Base-by-base conservation (phyloP, 169 alveolate species). In the Eimeria sp. region DNA sequence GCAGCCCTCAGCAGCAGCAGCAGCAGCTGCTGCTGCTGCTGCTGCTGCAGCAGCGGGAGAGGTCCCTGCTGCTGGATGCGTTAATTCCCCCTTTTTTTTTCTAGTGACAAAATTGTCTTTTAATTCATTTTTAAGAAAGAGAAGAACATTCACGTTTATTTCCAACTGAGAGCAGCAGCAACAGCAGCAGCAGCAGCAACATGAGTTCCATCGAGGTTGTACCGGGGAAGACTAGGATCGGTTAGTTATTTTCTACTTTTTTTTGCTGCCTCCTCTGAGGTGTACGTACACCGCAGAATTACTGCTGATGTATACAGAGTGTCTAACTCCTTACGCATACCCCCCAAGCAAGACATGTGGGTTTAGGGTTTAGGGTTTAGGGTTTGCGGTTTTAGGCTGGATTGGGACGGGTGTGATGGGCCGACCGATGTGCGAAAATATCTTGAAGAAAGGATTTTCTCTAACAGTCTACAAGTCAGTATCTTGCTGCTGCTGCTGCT, bases 321-420 rank as follows among this genome's bases (percentile, higher is more conserved):
- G 14, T 11, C 76, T 11, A 54, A 54, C 61, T 54, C 61, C 61
- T 14, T 54, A 7, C 61, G 4, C 61, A 11, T 11, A 7, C 61
- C 61, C 16, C 10, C 61, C 10, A 11, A 7, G 10, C 61, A 54
- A 54, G 61, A 54, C 61, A 54, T 54, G 61, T 1, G 61, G 61
- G 61, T 54, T 54, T 54, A 54, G 61, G 61, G 61, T 54, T 54
- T 54, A 54, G 61, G 61, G 61, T 54, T 54, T 25, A n/a, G 84
- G 83, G 89, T 10, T 51, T 89, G 43, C 11, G 87, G 49, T 0
- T 70, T 61, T 78, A 93, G 99, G 99, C 30, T 98, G 98, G 98
- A 97, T 97, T 67, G 99, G 99, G 13, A 96, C 98, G 7, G 99
- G 99, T 10, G 98, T 98, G 11, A 98, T 98, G 99, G 99, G 99